Evolutionary conservation across 805 yeast genomes (phyloP).

Genomic region (Starmerella sp.): DNA sequence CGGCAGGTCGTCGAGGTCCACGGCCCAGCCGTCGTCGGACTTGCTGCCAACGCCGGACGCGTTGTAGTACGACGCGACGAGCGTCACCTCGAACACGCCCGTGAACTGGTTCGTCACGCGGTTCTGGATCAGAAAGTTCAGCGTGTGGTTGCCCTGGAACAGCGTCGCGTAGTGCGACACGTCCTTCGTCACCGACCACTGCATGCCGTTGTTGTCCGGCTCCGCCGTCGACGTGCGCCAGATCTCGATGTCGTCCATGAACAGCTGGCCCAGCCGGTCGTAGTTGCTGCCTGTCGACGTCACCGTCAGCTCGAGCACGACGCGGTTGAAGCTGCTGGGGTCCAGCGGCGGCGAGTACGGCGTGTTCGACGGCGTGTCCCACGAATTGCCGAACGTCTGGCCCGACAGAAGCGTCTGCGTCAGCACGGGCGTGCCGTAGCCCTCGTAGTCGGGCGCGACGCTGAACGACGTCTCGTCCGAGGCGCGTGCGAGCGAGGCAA

Average conservation of each 20-base stretch:
- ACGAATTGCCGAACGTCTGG: conserved; percentile 29
- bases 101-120: conserved; percentile 38
- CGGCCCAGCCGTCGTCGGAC: conserved; percentile 20
- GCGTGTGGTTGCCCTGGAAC: conserved; percentile 31
- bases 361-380: conserved; percentile 26
- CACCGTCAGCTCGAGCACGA: conserved; percentile 28
- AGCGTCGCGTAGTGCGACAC: conserved; percentile 45
- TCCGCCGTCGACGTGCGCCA: conserved; percentile 85
- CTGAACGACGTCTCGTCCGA: conserved; percentile 14
- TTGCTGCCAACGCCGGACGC: conserved; percentile 2
- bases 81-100: conserved; percentile 48
- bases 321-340: conserved; percentile 28
- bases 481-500: not conserved
- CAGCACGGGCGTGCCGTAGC: conserved; percentile 11
- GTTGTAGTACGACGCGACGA: conserved; percentile 42
- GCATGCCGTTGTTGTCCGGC: conserved; percentile 45
- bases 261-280: conserved; percentile 31
- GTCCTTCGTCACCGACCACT: conserved; percentile 53
- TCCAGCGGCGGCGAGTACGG: conserved; percentile 27
- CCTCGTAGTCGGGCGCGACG: conserved; percentile 6
- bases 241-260: conserved; percentile 43
- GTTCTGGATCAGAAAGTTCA: conserved; percentile 44
- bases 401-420: conserved; percentile 16
- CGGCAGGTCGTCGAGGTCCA: conserved; percentile 14
- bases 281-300: conserved; percentile 31